phyloP scores from a whole-genome alignment of 768 basidiomycete species.

The Hydnum rufescens region DNA sequence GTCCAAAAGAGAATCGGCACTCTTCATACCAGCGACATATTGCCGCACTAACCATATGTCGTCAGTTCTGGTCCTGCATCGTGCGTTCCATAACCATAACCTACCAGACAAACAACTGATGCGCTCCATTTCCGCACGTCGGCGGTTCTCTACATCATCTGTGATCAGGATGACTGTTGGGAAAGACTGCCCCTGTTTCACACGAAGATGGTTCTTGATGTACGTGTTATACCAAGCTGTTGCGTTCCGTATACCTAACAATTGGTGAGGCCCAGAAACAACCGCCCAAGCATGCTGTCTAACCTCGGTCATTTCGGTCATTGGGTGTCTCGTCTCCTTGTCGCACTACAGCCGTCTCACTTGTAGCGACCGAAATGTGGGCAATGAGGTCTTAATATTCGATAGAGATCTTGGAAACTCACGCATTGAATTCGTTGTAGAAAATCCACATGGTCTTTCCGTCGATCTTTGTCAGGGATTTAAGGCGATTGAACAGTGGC shows the following conservation, averaged over 20 bases:
- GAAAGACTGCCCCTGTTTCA: constrained; percentile 13
- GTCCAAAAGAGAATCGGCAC: constrained; percentile 52
- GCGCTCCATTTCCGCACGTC: constrained; percentile 49
- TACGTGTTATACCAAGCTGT: constrained; percentile 75
- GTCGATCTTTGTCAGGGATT: constrained; percentile 63
- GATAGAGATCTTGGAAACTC: constrained; percentile 17
- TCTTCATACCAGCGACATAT: constrained; percentile 61
- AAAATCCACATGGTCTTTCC: constrained; percentile 73
- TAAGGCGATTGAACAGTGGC: constrained; percentile 83
- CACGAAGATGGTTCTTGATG: constrained; percentile 17
- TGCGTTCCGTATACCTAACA: constrained; percentile 67
- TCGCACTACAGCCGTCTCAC: constrained; percentile 62
- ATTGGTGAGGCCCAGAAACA: not conserved
- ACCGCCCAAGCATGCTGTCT: not conserved
- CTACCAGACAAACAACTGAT: constrained; percentile 26
- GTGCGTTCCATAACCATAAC: not conserved
- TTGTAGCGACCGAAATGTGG: constrained; percentile 15
- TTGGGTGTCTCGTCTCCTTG: constrained; percentile 72
- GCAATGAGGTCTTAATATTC: not conserved
- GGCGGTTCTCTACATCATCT: constrained; percentile 71
- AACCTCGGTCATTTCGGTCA: constrained; percentile 87
- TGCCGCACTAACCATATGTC: constrained; percentile 32
- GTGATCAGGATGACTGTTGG: constrained; percentile 67
- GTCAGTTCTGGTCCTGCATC: not conserved
- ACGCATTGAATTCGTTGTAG: constrained; percentile 76